Base-by-base conservation (phyloP, 176 grass and related monocot genomes). In the Poa annua region DNA sequence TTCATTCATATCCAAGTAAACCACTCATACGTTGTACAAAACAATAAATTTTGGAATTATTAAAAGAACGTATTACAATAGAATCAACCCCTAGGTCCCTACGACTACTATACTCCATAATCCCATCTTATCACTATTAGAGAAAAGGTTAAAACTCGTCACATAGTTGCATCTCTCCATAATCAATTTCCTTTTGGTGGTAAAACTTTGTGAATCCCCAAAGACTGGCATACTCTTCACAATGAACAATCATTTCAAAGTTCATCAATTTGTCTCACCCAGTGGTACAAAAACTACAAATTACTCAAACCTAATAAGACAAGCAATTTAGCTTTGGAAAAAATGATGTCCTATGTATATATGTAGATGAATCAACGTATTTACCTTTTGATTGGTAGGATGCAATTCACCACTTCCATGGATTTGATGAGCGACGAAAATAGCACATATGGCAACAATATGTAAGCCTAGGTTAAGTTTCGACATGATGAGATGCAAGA, bases 401-500 rank as follows among this genome's bases (percentile, higher is more conserved):
- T 68, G 17, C 19, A 68, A 20, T 12, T 29, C 29, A 29, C 35
- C 66, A 41, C 35, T 35, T 41, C 35, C 66, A 41, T 68, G 34
- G 66, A 68, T 68, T 41, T n/a, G 35, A 20, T 41, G 35, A 41
- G 66, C 66, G 39, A 68, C 12, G 19, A 41, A 11, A 68, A 68
- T n/a, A 68, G 2, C 66, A 68, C 41, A 68, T 68, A 68, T 41
- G 35, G 4, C 8, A 68, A 68, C 8, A 41, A 68, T 41, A 68
- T 68, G 35, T 12, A 68, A 39, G 39, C 35, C 35, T 39, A 68
- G 17, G 10, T 21, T 68, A 11, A 68, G 66, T 68, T 68, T 68
- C 39, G 66, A 68, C 66, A 69, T 69, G 66, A 69, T 69, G 66
- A 42, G 66, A 69, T 69, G 66, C 36, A 38, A 42, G 36, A 42